A percentile compares a stretch with the other conserved stretches of the same genome.
Conservation (phyloP, 352 stramenopile species). For the Pythium myriotylum region DNA sequence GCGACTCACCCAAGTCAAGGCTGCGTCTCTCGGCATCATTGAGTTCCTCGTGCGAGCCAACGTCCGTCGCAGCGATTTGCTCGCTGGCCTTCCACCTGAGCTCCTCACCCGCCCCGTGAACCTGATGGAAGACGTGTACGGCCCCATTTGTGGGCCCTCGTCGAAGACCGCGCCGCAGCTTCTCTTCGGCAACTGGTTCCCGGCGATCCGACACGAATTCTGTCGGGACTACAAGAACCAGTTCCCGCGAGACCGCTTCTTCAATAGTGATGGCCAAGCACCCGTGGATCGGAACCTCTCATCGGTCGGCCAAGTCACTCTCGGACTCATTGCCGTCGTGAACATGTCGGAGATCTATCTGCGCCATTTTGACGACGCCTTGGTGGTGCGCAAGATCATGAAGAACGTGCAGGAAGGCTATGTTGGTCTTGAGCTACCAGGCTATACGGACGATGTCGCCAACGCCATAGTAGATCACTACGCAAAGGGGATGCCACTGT, state of each 20-base stretch:
- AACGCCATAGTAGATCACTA: slow-evolving; percentile 33
- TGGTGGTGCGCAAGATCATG: slow-evolving; percentile 42
- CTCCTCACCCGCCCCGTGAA: too few species aligned
- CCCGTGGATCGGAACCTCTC: background rate
- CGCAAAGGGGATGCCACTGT: slow-evolving; percentile 31
- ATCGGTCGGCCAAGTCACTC: background rate
- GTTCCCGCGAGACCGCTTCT: slow-evolving; percentile 42
- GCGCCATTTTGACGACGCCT: slow-evolving; percentile 37
- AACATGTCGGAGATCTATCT: slow-evolving; percentile 38
- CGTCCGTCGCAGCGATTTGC: too few species aligned
- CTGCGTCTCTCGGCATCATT: background rate
- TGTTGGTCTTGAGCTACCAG: slow-evolving; percentile 19
- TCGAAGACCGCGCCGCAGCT: slow-evolving; percentile 26
- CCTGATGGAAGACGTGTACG: slow-evolving; percentile 41
- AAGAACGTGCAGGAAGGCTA: slow-evolving; percentile 43
- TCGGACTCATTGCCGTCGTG: slow-evolving; percentile 9
- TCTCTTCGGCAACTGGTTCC: slow-evolving; percentile 47
- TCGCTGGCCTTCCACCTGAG: too few species aligned
- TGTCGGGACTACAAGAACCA: slow-evolving; percentile 37
- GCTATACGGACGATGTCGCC: slow-evolving; percentile 32
- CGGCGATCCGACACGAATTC: slow-evolving; percentile 39
- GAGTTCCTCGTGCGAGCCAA: slow-evolving; percentile 44
- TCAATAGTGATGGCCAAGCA: slow-evolving; percentile 17
- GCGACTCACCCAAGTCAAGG: too few species aligned
- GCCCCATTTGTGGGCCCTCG: slow-evolving; percentile 34